Evolutionary conservation across 306 rosid genomes (phyloP).

Genomic region (Canavalia gladiata): DNA sequence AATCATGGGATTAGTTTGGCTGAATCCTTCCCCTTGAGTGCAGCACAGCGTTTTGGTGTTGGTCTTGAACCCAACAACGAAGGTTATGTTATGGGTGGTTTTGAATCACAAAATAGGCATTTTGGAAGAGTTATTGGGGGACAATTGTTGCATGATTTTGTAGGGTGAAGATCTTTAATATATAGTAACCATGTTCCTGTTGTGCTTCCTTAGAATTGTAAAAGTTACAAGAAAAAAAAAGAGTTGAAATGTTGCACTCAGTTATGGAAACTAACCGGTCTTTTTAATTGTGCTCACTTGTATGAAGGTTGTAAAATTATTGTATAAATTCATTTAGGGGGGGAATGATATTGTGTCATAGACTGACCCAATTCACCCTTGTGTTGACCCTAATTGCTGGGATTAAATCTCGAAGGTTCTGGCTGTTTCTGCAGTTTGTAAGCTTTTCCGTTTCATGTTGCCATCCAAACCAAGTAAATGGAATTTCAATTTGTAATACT

Average conservation of each 20-base stretch:
- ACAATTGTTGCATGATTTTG: constrained; percentile 85
- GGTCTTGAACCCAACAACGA: constrained; percentile 62
- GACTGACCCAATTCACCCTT: too few species aligned
- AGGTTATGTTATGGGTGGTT: constrained; percentile 70
- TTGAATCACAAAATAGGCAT: constrained; percentile 77
- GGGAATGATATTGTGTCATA: too few species aligned
- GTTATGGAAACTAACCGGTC: too few species aligned
- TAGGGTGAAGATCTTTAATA: constrained; percentile 48
- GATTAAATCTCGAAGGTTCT: too few species aligned
- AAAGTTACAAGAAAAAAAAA: constrained; percentile 35
- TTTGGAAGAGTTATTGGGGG: constrained; percentile 75
- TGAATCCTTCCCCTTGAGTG: constrained; percentile 75
- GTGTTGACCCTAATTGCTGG: too few species aligned
- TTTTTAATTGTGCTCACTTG: too few species aligned
- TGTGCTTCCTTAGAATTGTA: constrained; percentile 43
- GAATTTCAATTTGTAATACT: too few species aligned
- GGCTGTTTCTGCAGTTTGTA: too few species aligned
- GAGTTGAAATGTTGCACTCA: constrained; percentile 17
- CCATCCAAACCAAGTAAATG: too few species aligned
- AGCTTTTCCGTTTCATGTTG: too few species aligned
- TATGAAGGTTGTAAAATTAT: too few species aligned
- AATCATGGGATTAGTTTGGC: constrained; percentile 72
- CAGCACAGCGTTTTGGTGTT: constrained; percentile 73
- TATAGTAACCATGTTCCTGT: constrained; percentile 49
- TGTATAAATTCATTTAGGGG: too few species aligned